Base-by-base conservation (phyloP, 495 filamentous ascomycete species). In the Xylaria scruposa region DNA sequence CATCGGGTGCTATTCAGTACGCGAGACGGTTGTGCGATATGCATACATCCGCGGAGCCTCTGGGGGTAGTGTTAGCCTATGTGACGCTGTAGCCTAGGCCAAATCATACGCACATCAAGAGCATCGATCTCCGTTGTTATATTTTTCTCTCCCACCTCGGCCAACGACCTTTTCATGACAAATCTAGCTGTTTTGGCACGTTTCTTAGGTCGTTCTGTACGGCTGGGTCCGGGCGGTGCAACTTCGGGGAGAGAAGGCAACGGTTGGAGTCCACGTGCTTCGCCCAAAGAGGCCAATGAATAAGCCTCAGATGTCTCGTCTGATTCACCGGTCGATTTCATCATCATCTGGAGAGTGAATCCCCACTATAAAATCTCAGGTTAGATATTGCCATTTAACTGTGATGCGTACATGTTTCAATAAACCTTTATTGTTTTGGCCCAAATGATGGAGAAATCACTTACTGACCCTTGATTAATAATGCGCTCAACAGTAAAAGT, bases 11-110 rank as follows among this genome's bases (percentile, higher is more conserved):
- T 62, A 0, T 60, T 67, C 33, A 44, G 9, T 15, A 75, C 3
- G 9, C n/a, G 49, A 42, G 51, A 74, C 38, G 70, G 46, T 19
- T 77, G 73, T 42, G 68, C 65, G 8, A 77, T 71, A 29, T 77
- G 68, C 49, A 58, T 56, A 3, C 61, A 42, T 38, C 72, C 72
- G 19, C 49, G 68, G 21, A 77, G 42, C 65, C 44, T 47, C 76
- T 77, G 65, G 5, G 19, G 24, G 12, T 51, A 70, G 64, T 61
- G 46, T 68, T 19, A 26, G 56, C 36, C 4, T 21, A 58, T 49
- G 9, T 3, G 17, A 47, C 13, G 4, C 47, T 5, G 9, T 4
- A 56, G 3, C n/a, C 8, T 15, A 17, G 17, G 8, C 13, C 38
- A 31, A 47, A 4, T 56, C 33, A 3, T 67, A 65, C 56, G 21